phyloP scores from a whole-genome alignment of 352 stramenopile genomes.

The Globisporangium viniferum region DNA sequence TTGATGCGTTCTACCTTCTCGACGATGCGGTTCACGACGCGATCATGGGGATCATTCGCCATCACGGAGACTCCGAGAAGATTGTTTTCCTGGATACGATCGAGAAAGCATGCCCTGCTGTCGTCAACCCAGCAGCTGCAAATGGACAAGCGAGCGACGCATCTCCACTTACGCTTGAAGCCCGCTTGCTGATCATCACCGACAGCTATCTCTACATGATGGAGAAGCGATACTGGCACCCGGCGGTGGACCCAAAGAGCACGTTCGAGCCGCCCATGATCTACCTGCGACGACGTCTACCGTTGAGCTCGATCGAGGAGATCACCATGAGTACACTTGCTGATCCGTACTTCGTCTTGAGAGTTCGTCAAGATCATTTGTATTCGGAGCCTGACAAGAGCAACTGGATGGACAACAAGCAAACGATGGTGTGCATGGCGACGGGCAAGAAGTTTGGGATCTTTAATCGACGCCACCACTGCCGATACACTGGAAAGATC shows the following conservation, averaged over 20 bases:
- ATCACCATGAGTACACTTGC: conserved; percentile 79
- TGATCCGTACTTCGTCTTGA: conserved; percentile 78
- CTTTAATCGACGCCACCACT: conserved; percentile 87
- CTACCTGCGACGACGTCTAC: conserved; percentile 65
- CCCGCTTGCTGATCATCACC: conserved; percentile 65
- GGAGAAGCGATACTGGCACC: conserved; percentile 65
- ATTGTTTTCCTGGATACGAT: conserved; percentile 81
- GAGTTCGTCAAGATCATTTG: conserved; percentile 51
- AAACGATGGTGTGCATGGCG: conserved; percentile 78
- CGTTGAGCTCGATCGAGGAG: conserved; percentile 61
- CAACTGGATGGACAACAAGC: conserved; percentile 85
- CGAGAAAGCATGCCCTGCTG: conserved; percentile 49
- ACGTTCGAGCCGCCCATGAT: conserved; percentile 57
- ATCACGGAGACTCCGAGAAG: conserved; percentile 79
- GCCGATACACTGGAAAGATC: conserved; percentile 81
- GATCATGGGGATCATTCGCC: conserved; percentile 61
- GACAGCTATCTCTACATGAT: conserved; percentile 77
- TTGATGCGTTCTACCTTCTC: conserved; percentile 80
- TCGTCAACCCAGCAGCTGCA: conserved; percentile 6
- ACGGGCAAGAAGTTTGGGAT: conserved; percentile 87
- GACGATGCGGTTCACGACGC: conserved; percentile 61
- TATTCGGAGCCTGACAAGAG: conserved; percentile 65
- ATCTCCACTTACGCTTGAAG: conserved; percentile 33
- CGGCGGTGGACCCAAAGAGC: conserved; percentile 52
- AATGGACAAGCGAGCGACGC: conserved; percentile 19